Base-by-base conservation (phyloP, 331 rosid species). In the Saraca asoca region DNA sequence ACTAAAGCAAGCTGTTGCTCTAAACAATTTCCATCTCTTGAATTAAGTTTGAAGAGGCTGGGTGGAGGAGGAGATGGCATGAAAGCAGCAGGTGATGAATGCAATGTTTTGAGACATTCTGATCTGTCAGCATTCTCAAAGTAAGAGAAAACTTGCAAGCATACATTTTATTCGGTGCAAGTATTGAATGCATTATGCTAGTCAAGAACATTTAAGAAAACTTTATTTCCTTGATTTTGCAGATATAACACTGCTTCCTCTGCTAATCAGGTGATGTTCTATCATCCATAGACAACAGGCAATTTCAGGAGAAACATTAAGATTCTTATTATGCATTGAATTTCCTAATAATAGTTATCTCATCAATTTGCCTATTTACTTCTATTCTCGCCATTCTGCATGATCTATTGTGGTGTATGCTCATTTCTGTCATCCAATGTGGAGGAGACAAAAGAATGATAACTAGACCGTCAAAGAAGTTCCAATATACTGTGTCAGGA, bases 61-160 rank as follows among this genome's bases (percentile, higher is more conserved):
- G 72, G 75, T 67, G 92, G 78, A 35, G 78, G 51, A 60, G 62
- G 61, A 70, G 74, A 83, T 74, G 72, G 62, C 56, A 80, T 68
- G 62, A 68, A 48, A 69, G 78, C 58, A 58, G 51, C 78, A 34
- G 69, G 62, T 63, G 91, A 82, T 41, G 84, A 78, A 64, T 53
- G 73, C 72, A 86, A 74, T 64, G 69, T 81, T 55, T 79, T 86
- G 67, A 81, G 87, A 63, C 89, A 81, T 74, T 86, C 88, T 49
- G 78, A 81, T 69, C 74, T 74, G 57, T 86, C 92, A 15, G 92
- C 92, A 73, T 86, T 86, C 72, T 81, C 92, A 15, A 86, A 78
- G 92, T 86, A 83, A 78, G 88, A 44, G 72, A 64, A 54, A 71
- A 69, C 15, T 51, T 56, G 8, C 16, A 7, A 14, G 61, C 51